Conservation (phyloP, 2,329 filamentous ascomycete species). For the Ophiocordyceps australis region DNA sequence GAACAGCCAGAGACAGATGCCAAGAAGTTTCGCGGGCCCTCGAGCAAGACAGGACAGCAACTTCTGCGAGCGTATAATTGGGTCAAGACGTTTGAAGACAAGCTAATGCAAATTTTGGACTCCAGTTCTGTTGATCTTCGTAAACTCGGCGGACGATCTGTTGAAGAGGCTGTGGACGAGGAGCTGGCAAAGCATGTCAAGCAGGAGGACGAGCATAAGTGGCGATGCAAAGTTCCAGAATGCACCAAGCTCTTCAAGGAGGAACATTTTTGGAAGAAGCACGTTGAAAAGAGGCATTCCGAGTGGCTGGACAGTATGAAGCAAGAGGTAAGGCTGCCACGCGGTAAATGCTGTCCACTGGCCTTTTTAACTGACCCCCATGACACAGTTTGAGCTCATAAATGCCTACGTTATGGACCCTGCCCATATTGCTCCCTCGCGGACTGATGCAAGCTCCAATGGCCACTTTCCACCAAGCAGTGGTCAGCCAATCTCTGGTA, state of each 20-base stretch:
- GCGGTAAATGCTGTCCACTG: too few relatives aligned
- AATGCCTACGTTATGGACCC: constrained; percentile 92
- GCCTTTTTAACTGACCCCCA: background rate
- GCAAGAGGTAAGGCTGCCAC: constrained; percentile 62
- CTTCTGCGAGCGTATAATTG: constrained; percentile 92
- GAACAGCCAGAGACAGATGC: constrained; percentile 32
- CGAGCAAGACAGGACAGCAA: constrained; percentile 73
- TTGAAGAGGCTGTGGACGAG: constrained; percentile 74
- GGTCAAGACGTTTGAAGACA: constrained; percentile 98
- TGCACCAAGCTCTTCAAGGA: constrained; percentile 97
- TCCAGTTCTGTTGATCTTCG: constrained; percentile 73
- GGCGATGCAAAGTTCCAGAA: constrained; percentile 87
- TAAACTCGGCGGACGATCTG: constrained; percentile 76
- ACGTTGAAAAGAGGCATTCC: constrained; percentile 84
- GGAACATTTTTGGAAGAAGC: constrained; percentile 93
- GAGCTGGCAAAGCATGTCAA: constrained; percentile 80
- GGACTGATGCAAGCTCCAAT: constrained; percentile 87
- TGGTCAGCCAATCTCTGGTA: constrained; percentile 60
- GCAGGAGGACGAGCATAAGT: constrained; percentile 95
- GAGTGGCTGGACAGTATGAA: constrained; percentile 73
- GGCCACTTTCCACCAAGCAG: constrained; percentile 80
- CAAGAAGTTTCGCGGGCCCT: constrained; percentile 54
- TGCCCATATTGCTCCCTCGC: constrained; percentile 80
- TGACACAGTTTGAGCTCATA: constrained; percentile 58
- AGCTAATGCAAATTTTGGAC: constrained; percentile 81